phyloP scores from a whole-genome alignment of 1,284 basidiomycete genomes.

The Fistulinella cinereoalba region DNA sequence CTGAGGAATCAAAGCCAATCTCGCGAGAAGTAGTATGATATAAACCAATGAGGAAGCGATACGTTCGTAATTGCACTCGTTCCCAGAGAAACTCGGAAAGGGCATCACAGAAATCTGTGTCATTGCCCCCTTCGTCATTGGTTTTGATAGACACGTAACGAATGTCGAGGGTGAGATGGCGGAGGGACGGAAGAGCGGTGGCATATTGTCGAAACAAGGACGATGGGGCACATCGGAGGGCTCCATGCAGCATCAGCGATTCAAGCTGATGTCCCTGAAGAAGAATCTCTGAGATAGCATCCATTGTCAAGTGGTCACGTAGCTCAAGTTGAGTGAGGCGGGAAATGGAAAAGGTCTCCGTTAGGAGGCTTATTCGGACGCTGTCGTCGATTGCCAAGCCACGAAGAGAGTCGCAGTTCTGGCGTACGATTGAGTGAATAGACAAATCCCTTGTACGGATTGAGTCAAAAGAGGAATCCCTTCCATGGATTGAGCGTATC shows the following conservation, averaged over 20 bases:
- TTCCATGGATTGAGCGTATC: constrained; percentile 39
- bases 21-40: constrained; percentile 46
- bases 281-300: constrained; percentile 59
- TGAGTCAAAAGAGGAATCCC: no score
- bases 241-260: constrained; percentile 51
- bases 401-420: constrained; percentile 53
- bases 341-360: constrained; percentile 50
- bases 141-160: constrained; percentile 45
- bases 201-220: constrained; percentile 46
- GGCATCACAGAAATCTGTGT: constrained; percentile 63
- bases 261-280: constrained; percentile 60
- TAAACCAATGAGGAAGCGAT: constrained; percentile 52
- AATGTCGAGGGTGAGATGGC: constrained; percentile 61
- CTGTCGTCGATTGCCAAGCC: constrained; percentile 55
- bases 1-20: constrained; percentile 64
- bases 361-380: constrained; percentile 52
- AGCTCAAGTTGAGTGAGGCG: constrained; percentile 65
- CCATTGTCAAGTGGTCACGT: constrained; percentile 50
- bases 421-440: constrained; percentile 47
- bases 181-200: constrained; percentile 53
- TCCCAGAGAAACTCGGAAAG: constrained; percentile 63
- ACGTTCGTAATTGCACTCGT: constrained; percentile 46
- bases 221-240: constrained; percentile 49
- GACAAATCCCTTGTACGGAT: no score
- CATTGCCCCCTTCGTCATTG: no score